Evolutionary conservation across 2,329 filamentous ascomycete species (phyloP), one percentile per base, ranked within the genome.

Genomic region (Trichoderma sp.): DNA sequence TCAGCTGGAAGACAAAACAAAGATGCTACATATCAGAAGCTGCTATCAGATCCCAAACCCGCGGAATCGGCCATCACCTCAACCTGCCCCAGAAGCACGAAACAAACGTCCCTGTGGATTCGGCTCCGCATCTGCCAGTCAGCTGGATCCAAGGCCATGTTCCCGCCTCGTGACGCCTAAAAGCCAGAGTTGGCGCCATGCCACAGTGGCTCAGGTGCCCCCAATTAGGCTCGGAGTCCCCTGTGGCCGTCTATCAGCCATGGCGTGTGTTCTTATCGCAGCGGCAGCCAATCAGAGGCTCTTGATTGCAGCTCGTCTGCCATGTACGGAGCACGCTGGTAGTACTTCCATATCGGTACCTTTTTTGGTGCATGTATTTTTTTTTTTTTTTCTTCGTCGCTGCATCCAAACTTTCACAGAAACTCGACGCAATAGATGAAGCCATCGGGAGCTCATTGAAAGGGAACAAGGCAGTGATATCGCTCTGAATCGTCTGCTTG

Each of bases 61-160:
- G 7, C 29, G 29, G 52, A 22, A 34, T 8, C 60, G n/a, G 48
- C 27, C 2, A 64, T 64, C 61, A 64, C 61, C 61, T 64, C 48
- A 64, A 13, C 50, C 48, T 2, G 50, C 27, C 50, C 61, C 35
- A 37, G 50, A 56, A 64, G 61, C 61, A 64, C 61, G 61, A 64
- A 64, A 13, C 9, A 34, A 29, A 22, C 42, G 22, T n/a, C 29
- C 45, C 13, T 52, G 60, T 64, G 60, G 60, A 64, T 53, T 15
- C 34, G 27, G 35, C 61, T 54, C 35, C 50, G 61, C 60, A 45
- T 8, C 48, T 53, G 48, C 48, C 60, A 64, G 45, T 64, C 60
- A 64, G 60, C 48, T 48, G 42, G 42, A 48, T 32, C 39, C 57
- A 32, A 19, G 2, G 34, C 56, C 56, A 22, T 22, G 42, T 10